phyloP scores from a whole-genome alignment of 2,329 filamentous ascomycete genomes.

The Phyllosticta citribraziliensis region DNA sequence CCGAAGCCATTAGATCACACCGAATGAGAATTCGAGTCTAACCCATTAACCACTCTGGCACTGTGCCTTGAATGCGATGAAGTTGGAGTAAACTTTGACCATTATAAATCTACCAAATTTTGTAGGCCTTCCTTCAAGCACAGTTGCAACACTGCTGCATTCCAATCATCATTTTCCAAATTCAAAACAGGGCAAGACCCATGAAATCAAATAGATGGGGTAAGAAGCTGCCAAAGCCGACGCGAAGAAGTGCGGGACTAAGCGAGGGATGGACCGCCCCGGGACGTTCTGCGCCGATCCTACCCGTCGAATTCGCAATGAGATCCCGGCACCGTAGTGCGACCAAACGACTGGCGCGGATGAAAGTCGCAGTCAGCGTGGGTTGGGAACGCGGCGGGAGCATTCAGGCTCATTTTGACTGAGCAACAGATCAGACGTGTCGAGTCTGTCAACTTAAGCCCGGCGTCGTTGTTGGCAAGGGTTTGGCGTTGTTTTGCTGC shows the following conservation, averaged over 20 bases:
- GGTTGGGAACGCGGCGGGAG: neutral
- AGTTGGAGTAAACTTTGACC: too few relatives aligned
- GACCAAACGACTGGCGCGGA: neutral
- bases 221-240: neutral
- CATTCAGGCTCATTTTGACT: neutral
- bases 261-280: neutral
- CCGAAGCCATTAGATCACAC: slow-evolving; percentile 14
- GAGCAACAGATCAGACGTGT: neutral
- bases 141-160: too few relatives aligned
- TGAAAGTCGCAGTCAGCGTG: neutral
- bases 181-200: too few relatives aligned
- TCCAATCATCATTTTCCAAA: too few relatives aligned
- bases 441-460: too few relatives aligned
- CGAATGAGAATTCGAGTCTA: slow-evolving; percentile 11
- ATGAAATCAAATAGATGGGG: too few relatives aligned
- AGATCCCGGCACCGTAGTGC: neutral
- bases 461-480: neutral
- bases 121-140: too few relatives aligned
- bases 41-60: slow-evolving; percentile 16
- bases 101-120: too few relatives aligned
- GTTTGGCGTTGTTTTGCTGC: neutral
- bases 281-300: neutral
- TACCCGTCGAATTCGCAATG: neutral
- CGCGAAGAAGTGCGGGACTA: neutral
- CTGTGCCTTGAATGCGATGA: slow-evolving; percentile 2